Base-by-base conservation (phyloP, 2,329 filamentous ascomycete species). In the Neofusicoccum kwambonambiense region DNA sequence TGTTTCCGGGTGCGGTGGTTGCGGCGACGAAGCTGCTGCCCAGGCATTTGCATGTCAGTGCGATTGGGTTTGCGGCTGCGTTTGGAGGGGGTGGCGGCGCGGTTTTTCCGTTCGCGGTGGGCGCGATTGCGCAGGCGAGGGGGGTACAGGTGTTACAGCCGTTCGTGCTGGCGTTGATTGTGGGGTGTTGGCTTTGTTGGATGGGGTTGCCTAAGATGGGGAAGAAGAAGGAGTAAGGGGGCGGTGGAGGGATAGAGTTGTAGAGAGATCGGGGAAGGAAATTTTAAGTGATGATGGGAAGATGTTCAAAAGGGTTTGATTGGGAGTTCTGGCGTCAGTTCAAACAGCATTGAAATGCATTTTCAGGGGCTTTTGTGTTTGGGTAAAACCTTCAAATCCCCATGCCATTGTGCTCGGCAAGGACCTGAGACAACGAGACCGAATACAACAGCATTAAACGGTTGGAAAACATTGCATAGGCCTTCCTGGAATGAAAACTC, bases 41-140 rank as follows among this genome's bases (percentile, higher is more conserved):
- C 0, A 82, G 81, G 44, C 84, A 91, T 66, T 80, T 92, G 31
- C 92, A 96, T 71, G 90, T 95, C 47, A 87, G 85, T n/a, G 87
- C 89, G 0, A 91, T 96, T 67, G 91, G 92, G 0, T 94, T 96
- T 70, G 89, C 89, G 0, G 87, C 90, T 0, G 91, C 91, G 0
- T 87, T 94, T 74, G 92, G 92, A 2, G 89, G 90, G 0, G 85
- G 84, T 2, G 92, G 92, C 0, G 90, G 89, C 0, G 89, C 90
- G 74, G 75, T 83, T 1, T 91, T 76, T 82, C 90, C 51, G 81
- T 92, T 82, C 64, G 84, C 84, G 0, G 86, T 91, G 0, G 90
- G 89, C 3, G 88, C 87, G 2, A 87, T 91, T 71, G 88, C 89
- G 3, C 84, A 88, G 73, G 79, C 80, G 1, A 84, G 81, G 67